Conservation (phyloP, 2,329 filamentous ascomycete species). For the Ceratocystis albifundus region DNA sequence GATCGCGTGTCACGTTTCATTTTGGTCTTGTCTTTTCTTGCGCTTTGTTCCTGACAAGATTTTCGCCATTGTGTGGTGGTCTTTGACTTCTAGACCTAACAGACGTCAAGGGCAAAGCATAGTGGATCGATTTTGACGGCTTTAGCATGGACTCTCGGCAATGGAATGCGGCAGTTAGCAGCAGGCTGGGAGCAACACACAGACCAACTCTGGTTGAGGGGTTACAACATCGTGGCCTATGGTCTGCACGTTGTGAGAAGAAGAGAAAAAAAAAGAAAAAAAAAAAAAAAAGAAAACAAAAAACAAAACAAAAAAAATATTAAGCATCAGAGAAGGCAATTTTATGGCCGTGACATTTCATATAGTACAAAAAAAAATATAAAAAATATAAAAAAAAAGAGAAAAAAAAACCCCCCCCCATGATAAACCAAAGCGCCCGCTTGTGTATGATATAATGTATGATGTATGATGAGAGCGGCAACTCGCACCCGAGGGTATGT, state of each 20-base stretch:
- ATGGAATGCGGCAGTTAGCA: not conserved
- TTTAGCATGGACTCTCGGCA: not conserved
- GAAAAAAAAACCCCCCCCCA: too few species aligned
- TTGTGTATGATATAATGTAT: not conserved
- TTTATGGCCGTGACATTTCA: slow-evolving; percentile 1
- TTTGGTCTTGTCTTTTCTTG: not conserved
- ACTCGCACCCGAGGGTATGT: not conserved
- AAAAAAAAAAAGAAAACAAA: too few species aligned
- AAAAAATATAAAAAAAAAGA: too few species aligned
- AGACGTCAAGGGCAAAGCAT: not conserved
- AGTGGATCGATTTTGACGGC: too few species aligned
- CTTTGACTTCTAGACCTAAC: not conserved
- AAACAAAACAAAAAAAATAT: not conserved
- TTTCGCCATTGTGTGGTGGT: not conserved
- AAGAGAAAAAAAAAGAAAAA: too few species aligned
- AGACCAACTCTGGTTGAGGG: not conserved
- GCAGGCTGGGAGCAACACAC: not conserved
- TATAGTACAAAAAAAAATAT: too few species aligned
- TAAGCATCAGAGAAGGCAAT: not conserved
- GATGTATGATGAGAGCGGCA: not conserved
- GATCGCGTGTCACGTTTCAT: slow-evolving; percentile 1
- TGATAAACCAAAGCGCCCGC: not conserved
- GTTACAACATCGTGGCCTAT: not conserved
- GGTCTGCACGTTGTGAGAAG: too few species aligned
- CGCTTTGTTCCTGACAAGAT: not conserved